Conservation (phyloP, 1,284 basidiomycete species). For the Pholiota adiposa region DNA sequence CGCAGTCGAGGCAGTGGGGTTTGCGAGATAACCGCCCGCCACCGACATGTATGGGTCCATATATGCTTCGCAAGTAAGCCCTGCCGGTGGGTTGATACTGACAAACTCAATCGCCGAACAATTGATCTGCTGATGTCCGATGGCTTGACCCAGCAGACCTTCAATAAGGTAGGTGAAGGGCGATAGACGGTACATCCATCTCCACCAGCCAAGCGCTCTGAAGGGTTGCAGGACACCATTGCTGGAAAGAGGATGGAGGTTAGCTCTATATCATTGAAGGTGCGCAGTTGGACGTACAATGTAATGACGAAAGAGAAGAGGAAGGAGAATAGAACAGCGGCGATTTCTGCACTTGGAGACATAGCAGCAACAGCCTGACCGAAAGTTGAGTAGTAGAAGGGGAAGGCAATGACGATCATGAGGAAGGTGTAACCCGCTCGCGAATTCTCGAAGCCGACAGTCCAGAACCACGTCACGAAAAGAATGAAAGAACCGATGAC, state of each 20-base stretch:
- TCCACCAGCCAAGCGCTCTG: conserved; percentile 75
- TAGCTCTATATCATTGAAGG: not conserved
- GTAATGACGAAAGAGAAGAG: conserved; percentile 72
- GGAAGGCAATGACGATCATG: conserved; percentile 49
- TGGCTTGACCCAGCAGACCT: conserved; percentile 53
- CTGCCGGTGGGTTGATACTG: conserved; percentile 57
- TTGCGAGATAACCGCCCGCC: conserved; percentile 68
- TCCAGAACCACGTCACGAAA: conserved; percentile 60
- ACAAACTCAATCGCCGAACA: conserved; percentile 60
- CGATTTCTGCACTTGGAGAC: conserved; percentile 67
- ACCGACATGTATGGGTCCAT: conserved; percentile 53
- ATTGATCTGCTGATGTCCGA: conserved; percentile 53
- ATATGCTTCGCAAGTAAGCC: conserved; percentile 63
- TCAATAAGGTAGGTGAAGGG: conserved; percentile 78
- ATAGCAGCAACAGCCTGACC: conserved; percentile 68
- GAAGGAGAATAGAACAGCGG: conserved; percentile 66
- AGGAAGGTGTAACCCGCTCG: conserved; percentile 62
- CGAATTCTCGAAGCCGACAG: conserved; percentile 52
- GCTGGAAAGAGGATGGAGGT: conserved; percentile 32
- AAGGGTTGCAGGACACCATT: conserved; percentile 70
- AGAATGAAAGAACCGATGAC: conserved; percentile 60
- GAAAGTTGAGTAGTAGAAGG: conserved; percentile 58
- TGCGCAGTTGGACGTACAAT: conserved; percentile 51
- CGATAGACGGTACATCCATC: conserved; percentile 81
- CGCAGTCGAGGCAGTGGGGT: conserved; percentile 52